These are phyloP conservation scores for Wickerhamomyces sydowiorum DNA, from an alignment of 805 yeast species.

Conservation along the genomic window DNA sequence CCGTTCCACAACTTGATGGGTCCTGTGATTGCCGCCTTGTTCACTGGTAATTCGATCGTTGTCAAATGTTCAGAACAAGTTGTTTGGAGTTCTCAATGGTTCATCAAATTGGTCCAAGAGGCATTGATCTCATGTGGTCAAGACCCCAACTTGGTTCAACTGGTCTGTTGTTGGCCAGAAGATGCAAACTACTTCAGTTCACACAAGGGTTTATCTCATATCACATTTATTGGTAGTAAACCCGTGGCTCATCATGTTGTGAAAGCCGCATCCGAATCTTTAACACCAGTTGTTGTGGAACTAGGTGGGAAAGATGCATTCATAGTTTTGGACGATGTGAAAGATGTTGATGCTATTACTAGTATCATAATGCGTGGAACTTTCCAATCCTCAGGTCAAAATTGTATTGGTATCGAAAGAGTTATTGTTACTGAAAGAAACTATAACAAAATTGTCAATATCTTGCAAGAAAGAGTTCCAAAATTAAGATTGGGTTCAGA, in stretches of 20 bases:
- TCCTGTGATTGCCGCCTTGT: constrained; percentile 82
- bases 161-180: constrained; percentile 84
- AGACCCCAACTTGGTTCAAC: constrained; percentile 79
- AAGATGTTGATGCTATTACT: constrained; percentile 51
- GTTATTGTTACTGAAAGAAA: constrained; percentile 73
- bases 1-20: constrained; percentile 94
- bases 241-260: constrained; percentile 90
- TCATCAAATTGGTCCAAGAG: constrained; percentile 61
- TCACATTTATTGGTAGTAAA: constrained; percentile 94
- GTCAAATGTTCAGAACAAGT: constrained; percentile 96
- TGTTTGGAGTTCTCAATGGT: constrained; percentile 87
- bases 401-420: constrained; percentile 95
- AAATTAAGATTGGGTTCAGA: constrained; percentile 79
- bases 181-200: constrained; percentile 83
- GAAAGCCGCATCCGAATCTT: constrained; percentile 72
- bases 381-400: constrained; percentile 96
- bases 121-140: constrained; percentile 71
- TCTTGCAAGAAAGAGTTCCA: constrained; percentile 52
- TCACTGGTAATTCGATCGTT: constrained; percentile 88
- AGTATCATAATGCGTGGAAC: constrained; percentile 91
- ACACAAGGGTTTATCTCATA: constrained; percentile 77
- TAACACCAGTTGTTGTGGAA: constrained; percentile 94
- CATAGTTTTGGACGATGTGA: constrained; percentile 76
- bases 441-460: constrained; percentile 56
- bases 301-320: constrained; percentile 96